Percentiles rank a stretch among this genome's conserved stretches.
These are phyloP conservation scores for Jacaranda mimosifolia DNA, from an alignment of 257 asterid species.

Conservation along the genomic window DNA sequence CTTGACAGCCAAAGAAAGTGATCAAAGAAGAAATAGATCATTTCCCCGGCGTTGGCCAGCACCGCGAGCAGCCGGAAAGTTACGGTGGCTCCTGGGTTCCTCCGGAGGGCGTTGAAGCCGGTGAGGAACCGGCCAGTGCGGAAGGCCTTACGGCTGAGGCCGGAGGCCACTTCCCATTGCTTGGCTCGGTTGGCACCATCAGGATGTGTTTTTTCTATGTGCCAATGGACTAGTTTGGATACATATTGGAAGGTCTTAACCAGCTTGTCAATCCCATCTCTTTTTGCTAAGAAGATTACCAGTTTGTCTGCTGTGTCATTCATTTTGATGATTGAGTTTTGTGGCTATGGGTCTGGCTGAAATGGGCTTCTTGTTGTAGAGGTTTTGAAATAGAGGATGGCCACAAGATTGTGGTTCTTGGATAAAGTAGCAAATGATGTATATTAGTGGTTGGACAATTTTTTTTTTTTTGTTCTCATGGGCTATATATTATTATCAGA, in stretches of 20 bases:
- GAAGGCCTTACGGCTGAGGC: slow-evolving; percentile 93
- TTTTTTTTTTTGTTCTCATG: slow-evolving; percentile 39
- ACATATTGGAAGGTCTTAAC: slow-evolving; percentile 93
- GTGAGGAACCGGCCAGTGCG: slow-evolving; percentile 88
- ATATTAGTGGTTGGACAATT: slow-evolving; percentile 52
- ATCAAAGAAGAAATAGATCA: slow-evolving; percentile 97
- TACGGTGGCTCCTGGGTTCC: slow-evolving; percentile 66
- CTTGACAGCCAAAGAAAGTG: slow-evolving; percentile 89
- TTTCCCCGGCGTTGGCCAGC: slow-evolving; percentile 84
- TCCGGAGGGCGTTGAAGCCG: slow-evolving; percentile 81
- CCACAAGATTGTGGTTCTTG: slow-evolving; percentile 50
- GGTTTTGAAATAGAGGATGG: slow-evolving; percentile 31
- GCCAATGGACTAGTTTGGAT: slow-evolving; percentile 84
- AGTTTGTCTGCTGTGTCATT: slow-evolving; percentile 82
- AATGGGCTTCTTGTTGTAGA: slow-evolving; percentile 24
- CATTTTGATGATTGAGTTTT: slow-evolving; percentile 42
- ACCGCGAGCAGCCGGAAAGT: slow-evolving; percentile 65
- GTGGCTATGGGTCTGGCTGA: background rate
- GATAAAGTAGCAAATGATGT: slow-evolving; percentile 39
- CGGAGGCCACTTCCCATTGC: slow-evolving; percentile 92
- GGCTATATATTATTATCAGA: background rate
- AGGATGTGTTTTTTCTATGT: slow-evolving; percentile 54
- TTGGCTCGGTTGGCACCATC: slow-evolving; percentile 73
- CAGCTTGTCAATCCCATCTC: slow-evolving; percentile 96
- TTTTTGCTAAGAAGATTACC: slow-evolving; percentile 82